Conservation (phyloP, 2,329 filamentous ascomycete species). For the Acrodontium crateriforme region DNA sequence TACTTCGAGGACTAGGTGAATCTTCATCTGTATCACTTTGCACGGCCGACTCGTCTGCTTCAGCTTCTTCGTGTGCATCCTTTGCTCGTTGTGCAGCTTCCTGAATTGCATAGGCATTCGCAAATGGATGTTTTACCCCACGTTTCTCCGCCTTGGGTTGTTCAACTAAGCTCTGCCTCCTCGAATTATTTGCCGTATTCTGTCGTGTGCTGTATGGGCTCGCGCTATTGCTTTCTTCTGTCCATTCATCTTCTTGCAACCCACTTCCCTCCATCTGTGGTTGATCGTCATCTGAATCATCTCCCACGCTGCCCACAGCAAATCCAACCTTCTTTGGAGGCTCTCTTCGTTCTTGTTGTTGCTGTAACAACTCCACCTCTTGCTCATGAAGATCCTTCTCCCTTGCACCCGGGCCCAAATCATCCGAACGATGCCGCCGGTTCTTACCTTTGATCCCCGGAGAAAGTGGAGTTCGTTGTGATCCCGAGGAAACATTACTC, state of each 20-base stretch:
- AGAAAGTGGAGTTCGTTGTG: constrained; percentile 13
- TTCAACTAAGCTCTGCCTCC: constrained; percentile 14
- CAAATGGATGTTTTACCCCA: constrained; percentile 3
- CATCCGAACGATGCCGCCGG: constrained; percentile 19
- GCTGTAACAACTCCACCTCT: constrained; percentile 13
- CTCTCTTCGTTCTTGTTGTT: constrained; percentile 7
- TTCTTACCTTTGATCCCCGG: constrained; percentile 17
- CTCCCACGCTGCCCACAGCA: constrained; percentile 16
- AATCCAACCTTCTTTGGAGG: constrained; percentile 20
- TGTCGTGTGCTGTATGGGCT: constrained; percentile 23
- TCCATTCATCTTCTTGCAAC: constrained; percentile 23
- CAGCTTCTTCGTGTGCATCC: neutral
- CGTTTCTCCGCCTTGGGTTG: constrained; percentile 10
- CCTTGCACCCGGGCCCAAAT: constrained; percentile 9
- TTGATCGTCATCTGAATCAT: constrained; percentile 14
- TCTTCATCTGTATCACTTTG: neutral
- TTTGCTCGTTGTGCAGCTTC: neutral
- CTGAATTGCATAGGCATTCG: neutral
- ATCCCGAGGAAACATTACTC: constrained; percentile 9
- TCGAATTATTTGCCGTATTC: constrained; percentile 24
- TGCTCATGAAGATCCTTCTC: constrained; percentile 17
- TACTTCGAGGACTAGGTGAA: neutral
- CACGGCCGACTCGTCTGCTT: neutral
- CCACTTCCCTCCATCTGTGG: constrained; percentile 17
- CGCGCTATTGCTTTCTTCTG: constrained; percentile 22